Conservation (phyloP, 2,329 filamentous ascomycete species). For the Cercospora berteroae region DNA sequence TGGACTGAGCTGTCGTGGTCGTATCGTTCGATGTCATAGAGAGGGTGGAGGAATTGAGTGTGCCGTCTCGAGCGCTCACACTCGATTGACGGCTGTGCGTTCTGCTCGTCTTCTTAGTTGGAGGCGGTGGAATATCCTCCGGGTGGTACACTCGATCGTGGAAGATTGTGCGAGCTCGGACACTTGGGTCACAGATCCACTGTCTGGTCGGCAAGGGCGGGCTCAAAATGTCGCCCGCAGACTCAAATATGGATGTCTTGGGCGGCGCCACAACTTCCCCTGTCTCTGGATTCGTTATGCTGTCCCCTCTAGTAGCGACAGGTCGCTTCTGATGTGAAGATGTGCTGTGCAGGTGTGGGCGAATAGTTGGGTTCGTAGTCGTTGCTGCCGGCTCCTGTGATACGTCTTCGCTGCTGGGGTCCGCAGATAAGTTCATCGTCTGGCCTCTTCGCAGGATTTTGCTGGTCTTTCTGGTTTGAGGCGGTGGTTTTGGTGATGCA, state of each 20-base stretch:
- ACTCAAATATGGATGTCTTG: constrained; percentile 90
- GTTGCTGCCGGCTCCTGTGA: constrained; percentile 23
- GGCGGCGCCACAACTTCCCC: constrained; percentile 62
- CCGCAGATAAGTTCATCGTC: constrained; percentile 56
- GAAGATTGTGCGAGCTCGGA: constrained; percentile 85
- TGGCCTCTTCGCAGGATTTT: constrained; percentile 60
- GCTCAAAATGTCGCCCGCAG: constrained; percentile 86
- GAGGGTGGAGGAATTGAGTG: background rate
- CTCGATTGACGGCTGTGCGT: constrained; percentile 1
- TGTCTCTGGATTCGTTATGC: constrained; percentile 45
- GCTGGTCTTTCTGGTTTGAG: constrained; percentile 35
- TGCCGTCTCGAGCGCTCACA: background rate
- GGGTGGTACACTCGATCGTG: constrained; percentile 96
- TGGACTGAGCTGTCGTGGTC: constrained; percentile 7
- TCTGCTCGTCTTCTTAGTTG: constrained; percentile 42
- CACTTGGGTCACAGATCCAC: constrained; percentile 79
- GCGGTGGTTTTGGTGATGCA: constrained; percentile 51
- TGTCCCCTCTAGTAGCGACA: constrained; percentile 50
- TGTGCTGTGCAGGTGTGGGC: constrained; percentile 27
- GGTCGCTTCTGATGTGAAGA: constrained; percentile 41
- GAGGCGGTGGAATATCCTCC: constrained; percentile 82
- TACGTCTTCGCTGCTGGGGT: constrained; percentile 32
- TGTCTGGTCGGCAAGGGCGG: constrained; percentile 79
- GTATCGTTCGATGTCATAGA: constrained; percentile 21
- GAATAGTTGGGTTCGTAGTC: constrained; percentile 35